Conservation (phyloP, 495 filamentous ascomycete genomes). For the Baudoinia panamericana region DNA sequence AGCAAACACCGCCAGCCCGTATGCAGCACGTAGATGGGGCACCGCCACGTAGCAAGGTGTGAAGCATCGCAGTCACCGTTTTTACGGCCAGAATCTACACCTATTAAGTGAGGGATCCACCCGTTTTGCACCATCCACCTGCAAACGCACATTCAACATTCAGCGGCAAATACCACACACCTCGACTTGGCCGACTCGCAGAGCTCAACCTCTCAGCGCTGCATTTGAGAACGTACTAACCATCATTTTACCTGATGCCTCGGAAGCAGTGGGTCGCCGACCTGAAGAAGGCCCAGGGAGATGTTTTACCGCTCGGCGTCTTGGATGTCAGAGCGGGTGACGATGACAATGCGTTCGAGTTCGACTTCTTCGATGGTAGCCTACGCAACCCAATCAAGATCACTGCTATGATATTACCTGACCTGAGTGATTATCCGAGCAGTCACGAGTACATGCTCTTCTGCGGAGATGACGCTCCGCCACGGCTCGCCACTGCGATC, state of each 20-base stretch:
- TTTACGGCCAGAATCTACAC: no score
- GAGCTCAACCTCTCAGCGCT: conserved; percentile 2
- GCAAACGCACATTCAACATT: no score
- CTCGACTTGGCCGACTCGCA: no score
- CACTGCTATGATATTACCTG: conserved; percentile 37
- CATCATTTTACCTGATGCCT: conserved; percentile 36
- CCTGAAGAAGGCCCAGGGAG: conserved; percentile 31
- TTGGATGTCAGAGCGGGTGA: conserved; percentile 41
- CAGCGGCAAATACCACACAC: no score
- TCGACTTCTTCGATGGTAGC: conserved; percentile 27
- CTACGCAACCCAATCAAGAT: conserved; percentile 32
- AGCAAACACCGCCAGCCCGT: no score
- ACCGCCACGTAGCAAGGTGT: no score
- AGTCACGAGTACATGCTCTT: conserved; percentile 48
- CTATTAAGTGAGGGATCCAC: no score
- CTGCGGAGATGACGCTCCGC: conserved; percentile 39
- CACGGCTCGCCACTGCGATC: conserved; percentile 35
- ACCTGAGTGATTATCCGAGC: conserved; percentile 52
- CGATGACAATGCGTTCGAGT: conserved; percentile 49
- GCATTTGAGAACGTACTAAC: no score
- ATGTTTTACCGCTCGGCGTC: conserved; percentile 30
- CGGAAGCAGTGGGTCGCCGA: conserved; percentile 42
- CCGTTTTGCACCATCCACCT: no score
- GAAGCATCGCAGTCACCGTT: no score
- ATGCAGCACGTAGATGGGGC: no score